These are phyloP conservation scores for Penicillium malachiteum DNA, from an alignment of 495 filamentous ascomycete genomes.

Conservation along the genomic window DNA sequence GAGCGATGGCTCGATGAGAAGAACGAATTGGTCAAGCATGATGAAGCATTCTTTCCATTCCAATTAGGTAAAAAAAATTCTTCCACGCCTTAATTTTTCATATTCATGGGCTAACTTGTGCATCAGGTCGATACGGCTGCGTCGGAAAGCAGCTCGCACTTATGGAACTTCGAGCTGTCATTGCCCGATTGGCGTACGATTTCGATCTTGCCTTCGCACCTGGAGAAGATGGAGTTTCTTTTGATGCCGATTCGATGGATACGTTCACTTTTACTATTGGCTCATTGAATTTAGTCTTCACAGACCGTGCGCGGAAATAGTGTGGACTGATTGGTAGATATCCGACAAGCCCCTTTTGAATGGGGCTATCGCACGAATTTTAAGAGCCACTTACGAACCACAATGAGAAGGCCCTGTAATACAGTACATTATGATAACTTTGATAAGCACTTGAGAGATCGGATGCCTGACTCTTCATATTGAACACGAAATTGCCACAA, in stretches of 20 bases:
- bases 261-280: slow-evolving; percentile 5
- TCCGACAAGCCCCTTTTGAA: no score
- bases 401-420: no score
- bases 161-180: slow-evolving; percentile 5
- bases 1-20: slow-evolving; percentile 49
- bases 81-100: neutral
- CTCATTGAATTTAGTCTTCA: neutral
- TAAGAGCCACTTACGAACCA: no score
- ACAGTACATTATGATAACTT: no score
- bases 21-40: slow-evolving; percentile 42
- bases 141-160: slow-evolving; percentile 8
- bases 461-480: no score
- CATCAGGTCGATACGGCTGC: slow-evolving; percentile 4
- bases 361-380: no score
- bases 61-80: slow-evolving; percentile 25
- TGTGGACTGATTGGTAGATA: neutral
- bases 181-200: neutral
- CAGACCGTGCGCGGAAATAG: neutral
- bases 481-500: no score
- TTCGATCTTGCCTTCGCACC: slow-evolving; percentile 6
- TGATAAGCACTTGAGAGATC: no score
- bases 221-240: slow-evolving; percentile 1
- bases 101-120: neutral
- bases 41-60: slow-evolving; percentile 53
- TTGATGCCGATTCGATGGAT: slow-evolving; percentile 6